Conservation (phyloP, 805 yeast genomes). For the Yamadazyma kitorensis region DNA sequence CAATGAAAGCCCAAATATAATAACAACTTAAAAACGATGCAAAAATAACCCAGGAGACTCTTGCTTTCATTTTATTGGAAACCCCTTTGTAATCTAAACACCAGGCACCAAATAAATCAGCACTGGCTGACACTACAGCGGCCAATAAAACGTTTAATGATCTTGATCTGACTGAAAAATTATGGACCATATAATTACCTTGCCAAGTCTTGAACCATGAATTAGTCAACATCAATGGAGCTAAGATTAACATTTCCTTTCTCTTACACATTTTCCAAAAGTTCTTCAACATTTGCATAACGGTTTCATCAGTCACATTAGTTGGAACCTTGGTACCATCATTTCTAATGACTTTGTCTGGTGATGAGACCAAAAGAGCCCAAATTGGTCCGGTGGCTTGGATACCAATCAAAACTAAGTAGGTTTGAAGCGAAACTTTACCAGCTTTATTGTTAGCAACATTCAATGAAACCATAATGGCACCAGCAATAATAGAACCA, state of each 20-base stretch:
- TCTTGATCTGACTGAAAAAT: constrained; percentile 21
- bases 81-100: constrained; percentile 15
- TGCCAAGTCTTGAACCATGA: constrained; percentile 22
- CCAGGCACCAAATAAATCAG: constrained; percentile 16
- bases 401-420: constrained; percentile 18
- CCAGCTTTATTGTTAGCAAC: constrained; percentile 12
- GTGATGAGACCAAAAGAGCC: constrained; percentile 18
- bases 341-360: constrained; percentile 22
- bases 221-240: constrained; percentile 17
- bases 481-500: constrained; percentile 24
- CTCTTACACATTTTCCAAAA: constrained; percentile 10
- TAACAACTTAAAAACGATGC: constrained; percentile 10
- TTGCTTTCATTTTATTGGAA: constrained; percentile 11
- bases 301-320: constrained; percentile 9
- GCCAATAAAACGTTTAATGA: constrained; percentile 20
- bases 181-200: constrained; percentile 16
- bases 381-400: constrained; percentile 22
- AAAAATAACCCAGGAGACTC: constrained; percentile 15
- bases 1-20: constrained; percentile 18
- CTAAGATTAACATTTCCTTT: constrained; percentile 16
- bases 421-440: constrained; percentile 20
- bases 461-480: constrained; percentile 18
- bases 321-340: constrained; percentile 19
- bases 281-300: constrained; percentile 5
- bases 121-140: constrained; percentile 15